Conservation (phyloP, 2,329 filamentous ascomycete species). For the Aureobasidium uvarum region DNA sequence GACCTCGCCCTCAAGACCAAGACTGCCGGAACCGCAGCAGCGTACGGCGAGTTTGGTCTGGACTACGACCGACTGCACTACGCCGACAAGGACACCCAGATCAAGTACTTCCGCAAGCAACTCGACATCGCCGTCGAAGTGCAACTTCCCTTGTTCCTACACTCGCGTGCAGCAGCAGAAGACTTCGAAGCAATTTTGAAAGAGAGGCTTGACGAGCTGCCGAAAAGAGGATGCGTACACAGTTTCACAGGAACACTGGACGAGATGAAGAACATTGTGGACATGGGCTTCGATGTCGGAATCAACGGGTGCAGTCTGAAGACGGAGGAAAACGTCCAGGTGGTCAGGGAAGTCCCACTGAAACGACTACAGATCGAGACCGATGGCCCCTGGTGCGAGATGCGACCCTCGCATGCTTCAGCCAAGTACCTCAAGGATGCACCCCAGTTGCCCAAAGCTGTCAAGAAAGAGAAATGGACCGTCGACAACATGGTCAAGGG, state of each 20-base stretch:
- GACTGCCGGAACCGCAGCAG: slow-evolving; percentile 61
- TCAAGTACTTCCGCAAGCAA: slow-evolving; percentile 81
- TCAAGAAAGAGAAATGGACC: slow-evolving; percentile 96
- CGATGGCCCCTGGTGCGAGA: slow-evolving; percentile 96
- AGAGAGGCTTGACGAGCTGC: slow-evolving; percentile 52
- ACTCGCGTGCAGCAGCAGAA: slow-evolving; percentile 79
- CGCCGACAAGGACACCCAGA: slow-evolving; percentile 73
- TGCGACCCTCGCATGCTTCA: slow-evolving; percentile 82
- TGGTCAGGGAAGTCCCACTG: slow-evolving; percentile 75
- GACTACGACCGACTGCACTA: slow-evolving; percentile 92
- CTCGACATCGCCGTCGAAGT: slow-evolving; percentile 73
- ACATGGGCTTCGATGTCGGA: slow-evolving; percentile 83
- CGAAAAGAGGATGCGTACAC: slow-evolving; percentile 77
- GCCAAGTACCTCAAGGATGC: slow-evolving; percentile 69
- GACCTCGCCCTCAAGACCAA: slow-evolving; percentile 62
- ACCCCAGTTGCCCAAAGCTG: slow-evolving; percentile 70
- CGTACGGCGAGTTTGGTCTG: slow-evolving; percentile 92
- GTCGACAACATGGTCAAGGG: slow-evolving; percentile 90
- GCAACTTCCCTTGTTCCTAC: slow-evolving; percentile 84
- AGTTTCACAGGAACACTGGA: slow-evolving; percentile 87
- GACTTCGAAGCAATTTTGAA: slow-evolving; percentile 77
- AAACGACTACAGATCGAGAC: slow-evolving; percentile 90
- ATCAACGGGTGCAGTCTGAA: slow-evolving; percentile 97
- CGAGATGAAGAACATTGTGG: slow-evolving; percentile 79
- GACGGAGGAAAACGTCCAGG: slow-evolving; percentile 83